Evolutionary conservation across 2,329 filamentous ascomycete species (phyloP).

Genomic region (Blastomyces parvus): DNA sequence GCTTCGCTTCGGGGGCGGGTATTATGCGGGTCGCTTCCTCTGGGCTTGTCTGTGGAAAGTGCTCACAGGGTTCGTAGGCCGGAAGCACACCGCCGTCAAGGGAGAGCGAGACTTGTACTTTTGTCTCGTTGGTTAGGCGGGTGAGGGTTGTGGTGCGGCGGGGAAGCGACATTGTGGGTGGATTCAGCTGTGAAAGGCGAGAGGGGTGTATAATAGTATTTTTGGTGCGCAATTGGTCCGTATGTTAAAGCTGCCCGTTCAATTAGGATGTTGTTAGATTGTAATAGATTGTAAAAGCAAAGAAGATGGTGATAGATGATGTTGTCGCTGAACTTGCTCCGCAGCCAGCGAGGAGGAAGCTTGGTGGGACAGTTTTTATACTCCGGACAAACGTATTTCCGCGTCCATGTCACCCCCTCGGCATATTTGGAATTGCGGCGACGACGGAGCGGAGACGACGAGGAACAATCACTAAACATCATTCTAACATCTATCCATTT

Average conservation of each 20-base stretch:
- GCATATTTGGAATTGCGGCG: not conserved
- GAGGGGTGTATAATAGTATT: not conserved
- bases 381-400: not conserved
- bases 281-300: too few species aligned
- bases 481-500: not conserved
- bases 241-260: not conserved
- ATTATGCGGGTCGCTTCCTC: slow-evolving; percentile 39
- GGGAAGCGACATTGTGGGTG: slow-evolving; percentile 19
- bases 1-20: slow-evolving; percentile 44
- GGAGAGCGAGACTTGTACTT: slow-evolving; percentile 85
- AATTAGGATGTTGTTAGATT: not conserved
- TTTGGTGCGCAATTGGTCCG: not conserved
- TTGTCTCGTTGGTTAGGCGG: slow-evolving; percentile 96
- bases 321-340: not conserved
- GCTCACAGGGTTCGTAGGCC: slow-evolving; percentile 30
- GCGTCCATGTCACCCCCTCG: not conserved
- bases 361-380: not conserved
- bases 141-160: slow-evolving; percentile 71
- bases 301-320: not conserved
- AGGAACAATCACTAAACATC: not conserved
- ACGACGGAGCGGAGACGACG: not conserved
- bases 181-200: not conserved
- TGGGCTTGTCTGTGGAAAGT: slow-evolving; percentile 55
- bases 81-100: slow-evolving; percentile 70
- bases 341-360: too few species aligned